Evolutionary conservation across 106 monocot species (phyloP), one percentile per base, ranked within the genome.

Genomic region (Acanthochlamys bracteata): DNA sequence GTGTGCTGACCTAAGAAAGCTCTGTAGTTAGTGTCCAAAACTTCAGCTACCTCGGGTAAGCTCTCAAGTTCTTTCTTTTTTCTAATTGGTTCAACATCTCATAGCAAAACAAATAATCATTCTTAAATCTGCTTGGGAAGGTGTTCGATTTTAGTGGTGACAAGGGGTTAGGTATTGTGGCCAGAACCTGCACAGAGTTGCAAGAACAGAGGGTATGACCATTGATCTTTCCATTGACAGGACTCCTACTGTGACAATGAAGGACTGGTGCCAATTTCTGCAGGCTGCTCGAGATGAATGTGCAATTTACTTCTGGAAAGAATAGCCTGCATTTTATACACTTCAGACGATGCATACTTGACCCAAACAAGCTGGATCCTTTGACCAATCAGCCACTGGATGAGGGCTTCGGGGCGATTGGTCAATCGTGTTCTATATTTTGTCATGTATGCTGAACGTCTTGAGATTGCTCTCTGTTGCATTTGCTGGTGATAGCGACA

Each of bases 401-500:
- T 63, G 80, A 80, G 25, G 80, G 80, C 10, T 75, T 80, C 53
- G 70, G 80, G 6, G 80, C 75, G 13, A 80, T 80, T 7, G 80
- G 71, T 10, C 57, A 45, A 69, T 58, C 79, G 6, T 74, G 69
- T 39, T 69, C 22, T 79, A 41, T 79, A 79, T 41, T 70, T 79
- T 39, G 79, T 69, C 55, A 70, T 66, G 73, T 74, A 79, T n/a
- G 79, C 59, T 0, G 64, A 79, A 24, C 63, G 60, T 25, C 69
- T 79, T n/a, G 79, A 79, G 65, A 79, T n/a, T 70, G 74, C 69
- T 79, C 10, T 74, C 79, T 16, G 21, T 79, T 54, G 79, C 79
- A n/a, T 79, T 79, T 64, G 79, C 79, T 16, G 74, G 79, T 24
- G 65, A 74, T 33, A 74, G 74, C 53, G 70, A 79, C 12, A 66